A percentile compares a stretch with the other conserved stretches of the same genome.
Conservation (phyloP, 2,329 filamentous ascomycete species). For the Diaporthe ampelina region DNA sequence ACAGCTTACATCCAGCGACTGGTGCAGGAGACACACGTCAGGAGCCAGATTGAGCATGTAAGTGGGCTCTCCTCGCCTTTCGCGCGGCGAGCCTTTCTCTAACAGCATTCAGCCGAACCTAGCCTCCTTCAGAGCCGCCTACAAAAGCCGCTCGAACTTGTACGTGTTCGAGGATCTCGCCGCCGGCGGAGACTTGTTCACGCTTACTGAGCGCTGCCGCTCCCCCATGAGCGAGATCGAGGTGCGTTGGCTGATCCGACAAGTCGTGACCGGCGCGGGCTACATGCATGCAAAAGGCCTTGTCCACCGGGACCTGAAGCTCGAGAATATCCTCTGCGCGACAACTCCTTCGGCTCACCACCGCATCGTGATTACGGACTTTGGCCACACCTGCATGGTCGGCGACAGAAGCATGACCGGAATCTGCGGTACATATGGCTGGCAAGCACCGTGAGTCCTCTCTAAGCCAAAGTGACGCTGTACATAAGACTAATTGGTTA, state of each 20-base stretch:
- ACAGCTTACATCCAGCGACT: conserved; percentile 54
- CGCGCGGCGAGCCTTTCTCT: neutral
- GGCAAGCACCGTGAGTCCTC: conserved; percentile 64
- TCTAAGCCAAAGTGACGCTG: no score
- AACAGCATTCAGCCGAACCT: conserved; percentile 64
- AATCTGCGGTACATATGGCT: conserved; percentile 60
- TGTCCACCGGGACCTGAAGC: conserved; percentile 68
- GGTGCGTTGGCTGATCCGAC: conserved; percentile 61
- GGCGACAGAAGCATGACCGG: conserved; percentile 59
- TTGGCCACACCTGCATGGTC: conserved; percentile 63
- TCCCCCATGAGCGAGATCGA: conserved; percentile 56
- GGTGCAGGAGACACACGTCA: conserved; percentile 63
- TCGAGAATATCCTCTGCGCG: conserved; percentile 66
- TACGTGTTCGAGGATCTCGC: conserved; percentile 72
- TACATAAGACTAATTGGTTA: conserved; percentile 20
- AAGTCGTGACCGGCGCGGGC: conserved; percentile 60
- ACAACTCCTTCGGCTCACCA: conserved; percentile 59
- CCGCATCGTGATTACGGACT: conserved; percentile 65
- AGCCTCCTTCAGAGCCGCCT: conserved; percentile 64
- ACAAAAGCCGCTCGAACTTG: conserved; percentile 62
- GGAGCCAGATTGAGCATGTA: conserved; percentile 68
- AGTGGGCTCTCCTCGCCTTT: conserved; percentile 43
- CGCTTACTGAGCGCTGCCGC: conserved; percentile 55
- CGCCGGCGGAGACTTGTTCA: conserved; percentile 67
- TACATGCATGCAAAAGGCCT: conserved; percentile 66